phyloP scores from a whole-genome alignment of 164 flowering plant genomes.

The Protea cynaroides region DNA sequence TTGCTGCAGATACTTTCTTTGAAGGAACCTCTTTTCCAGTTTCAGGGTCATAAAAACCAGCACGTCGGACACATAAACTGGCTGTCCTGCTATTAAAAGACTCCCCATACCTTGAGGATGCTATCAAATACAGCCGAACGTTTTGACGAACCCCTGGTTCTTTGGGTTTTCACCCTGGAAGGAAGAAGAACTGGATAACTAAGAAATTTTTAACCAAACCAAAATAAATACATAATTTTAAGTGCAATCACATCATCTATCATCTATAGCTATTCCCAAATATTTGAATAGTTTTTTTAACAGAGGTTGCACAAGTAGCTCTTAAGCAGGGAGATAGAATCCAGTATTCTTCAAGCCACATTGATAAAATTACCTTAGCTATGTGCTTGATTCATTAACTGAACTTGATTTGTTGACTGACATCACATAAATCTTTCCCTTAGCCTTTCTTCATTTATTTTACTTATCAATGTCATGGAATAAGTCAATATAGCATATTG shows the following conservation, averaged over 20 bases:
- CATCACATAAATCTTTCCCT: too few relatives aligned
- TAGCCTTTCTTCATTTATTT: too few relatives aligned
- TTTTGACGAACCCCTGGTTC: constrained; percentile 80
- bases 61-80: constrained; percentile 93
- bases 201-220: background rate
- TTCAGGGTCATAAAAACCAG: constrained; percentile 90
- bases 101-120: constrained; percentile 97
- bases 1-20: constrained; percentile 87
- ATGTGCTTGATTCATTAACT: too few relatives aligned
- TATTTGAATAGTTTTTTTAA: background rate
- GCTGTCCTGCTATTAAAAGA: constrained; percentile 88
- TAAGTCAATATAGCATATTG: too few relatives aligned
- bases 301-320: background rate
- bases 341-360: background rate
- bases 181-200: background rate
- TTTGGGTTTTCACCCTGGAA: constrained; percentile 95
- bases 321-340: background rate
- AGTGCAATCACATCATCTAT: background rate
- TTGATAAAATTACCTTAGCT: too few relatives aligned
- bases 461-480: too few relatives aligned
- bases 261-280: background rate
- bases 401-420: too few relatives aligned
- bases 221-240: background rate
- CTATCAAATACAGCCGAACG: constrained; percentile 95
- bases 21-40: constrained; percentile 96